phyloP scores from a whole-genome alignment of 2,329 filamentous ascomycete genomes.

The Beauveria scarabaeidicola region DNA sequence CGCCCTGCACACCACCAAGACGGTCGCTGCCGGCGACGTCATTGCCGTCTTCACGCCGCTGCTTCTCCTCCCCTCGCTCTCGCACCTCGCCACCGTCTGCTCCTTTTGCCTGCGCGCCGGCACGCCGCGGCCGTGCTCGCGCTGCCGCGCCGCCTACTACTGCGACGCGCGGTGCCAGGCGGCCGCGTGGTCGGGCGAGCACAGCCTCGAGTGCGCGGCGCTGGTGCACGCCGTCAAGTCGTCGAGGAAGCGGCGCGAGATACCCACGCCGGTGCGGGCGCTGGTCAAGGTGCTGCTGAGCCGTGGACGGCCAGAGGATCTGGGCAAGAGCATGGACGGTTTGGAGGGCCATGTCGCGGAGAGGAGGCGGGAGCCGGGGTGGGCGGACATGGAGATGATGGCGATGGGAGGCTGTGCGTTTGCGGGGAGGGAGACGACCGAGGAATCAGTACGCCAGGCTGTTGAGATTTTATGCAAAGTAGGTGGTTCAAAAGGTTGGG shows the following conservation, averaged over 20 bases:
- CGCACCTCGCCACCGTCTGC: slow-evolving; percentile 35
- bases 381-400: slow-evolving; percentile 42
- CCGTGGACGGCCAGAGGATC: slow-evolving; percentile 19
- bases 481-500: slow-evolving; percentile 2
- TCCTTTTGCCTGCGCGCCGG: slow-evolving; percentile 37
- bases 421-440: slow-evolving; percentile 28
- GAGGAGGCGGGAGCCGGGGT: slow-evolving; percentile 28
- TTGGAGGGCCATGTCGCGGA: slow-evolving; percentile 39
- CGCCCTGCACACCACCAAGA: slow-evolving; percentile 33
- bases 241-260: slow-evolving; percentile 17
- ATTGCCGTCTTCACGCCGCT: slow-evolving; percentile 37
- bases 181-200: slow-evolving; percentile 42
- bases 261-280: slow-evolving; percentile 49
- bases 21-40: slow-evolving; percentile 35
- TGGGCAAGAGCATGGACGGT: slow-evolving; percentile 24
- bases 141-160: slow-evolving; percentile 46
- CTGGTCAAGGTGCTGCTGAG: slow-evolving; percentile 42
- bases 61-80: slow-evolving; percentile 39
- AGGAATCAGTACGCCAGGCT: slow-evolving; percentile 30
- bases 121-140: slow-evolving; percentile 36
- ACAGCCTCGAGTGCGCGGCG: slow-evolving; percentile 47
- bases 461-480: slow-evolving; percentile 47
- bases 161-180: slow-evolving; percentile 47
- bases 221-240: slow-evolving; percentile 22
- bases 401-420: slow-evolving; percentile 34